A percentile compares a stretch with the other conserved stretches of the same genome.
phyloP scores from a whole-genome alignment of 352 stramenopile genomes.

The Peronospora tabacina region DNA sequence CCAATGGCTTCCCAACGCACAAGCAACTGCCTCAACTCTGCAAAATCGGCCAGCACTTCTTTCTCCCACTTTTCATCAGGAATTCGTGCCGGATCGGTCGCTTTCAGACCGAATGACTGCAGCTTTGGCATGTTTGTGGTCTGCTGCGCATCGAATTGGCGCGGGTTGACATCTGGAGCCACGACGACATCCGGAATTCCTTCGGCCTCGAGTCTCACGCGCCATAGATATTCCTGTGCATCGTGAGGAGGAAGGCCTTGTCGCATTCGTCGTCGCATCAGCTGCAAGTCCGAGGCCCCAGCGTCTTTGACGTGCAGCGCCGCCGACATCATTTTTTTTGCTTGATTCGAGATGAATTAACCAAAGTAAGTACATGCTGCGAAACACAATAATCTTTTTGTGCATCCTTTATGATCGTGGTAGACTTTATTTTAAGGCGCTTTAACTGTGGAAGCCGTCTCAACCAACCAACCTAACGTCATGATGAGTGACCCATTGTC shows the following conservation, averaged over 20 bases:
- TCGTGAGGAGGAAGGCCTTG: conserved; percentile 52
- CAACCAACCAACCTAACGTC: conserved; percentile 16
- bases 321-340: conserved; percentile 59
- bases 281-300: conserved; percentile 42
- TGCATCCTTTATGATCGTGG: too few relatives aligned
- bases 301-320: conserved; percentile 58
- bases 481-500: conserved; percentile 44
- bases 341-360: conserved; percentile 6
- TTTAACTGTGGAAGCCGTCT: too few relatives aligned
- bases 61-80: conserved; percentile 44
- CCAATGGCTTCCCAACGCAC: conserved; percentile 62
- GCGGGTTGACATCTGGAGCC: conserved; percentile 53
- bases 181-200: conserved; percentile 74
- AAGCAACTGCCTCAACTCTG: conserved; percentile 66
- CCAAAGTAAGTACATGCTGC: too few relatives aligned
- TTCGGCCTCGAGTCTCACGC: conserved; percentile 70
- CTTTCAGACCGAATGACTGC: conserved; percentile 32
- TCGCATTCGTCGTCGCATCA: conserved; percentile 58
- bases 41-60: conserved; percentile 67
- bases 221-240: conserved; percentile 83
- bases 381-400: too few relatives aligned
- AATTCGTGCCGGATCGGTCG: conserved; percentile 13
- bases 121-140: conserved; percentile 67
- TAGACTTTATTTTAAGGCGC: too few relatives aligned
- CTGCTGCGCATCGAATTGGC: conserved; percentile 57